Evolutionary conservation across 306 rosid genomes (phyloP).

Genomic region (Medicago ruthenica): DNA sequence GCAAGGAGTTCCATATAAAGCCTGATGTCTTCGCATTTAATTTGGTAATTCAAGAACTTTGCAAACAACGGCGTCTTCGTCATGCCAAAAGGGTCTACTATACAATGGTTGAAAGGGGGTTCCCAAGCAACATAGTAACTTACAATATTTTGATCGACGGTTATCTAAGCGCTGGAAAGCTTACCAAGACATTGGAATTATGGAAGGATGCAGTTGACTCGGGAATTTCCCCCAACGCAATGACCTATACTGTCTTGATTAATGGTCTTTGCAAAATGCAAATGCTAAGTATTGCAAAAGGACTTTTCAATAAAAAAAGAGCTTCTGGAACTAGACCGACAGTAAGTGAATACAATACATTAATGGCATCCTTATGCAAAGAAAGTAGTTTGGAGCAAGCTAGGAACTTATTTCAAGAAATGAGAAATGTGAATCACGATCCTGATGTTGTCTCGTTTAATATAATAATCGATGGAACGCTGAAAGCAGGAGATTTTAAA

Average conservation of each 20-base stretch:
- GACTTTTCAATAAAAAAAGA: slow-evolving; percentile 65
- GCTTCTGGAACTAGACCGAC: slow-evolving; percentile 64
- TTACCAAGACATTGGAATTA: slow-evolving; percentile 55
- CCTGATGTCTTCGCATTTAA: slow-evolving; percentile 65
- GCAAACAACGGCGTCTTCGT: slow-evolving; percentile 58
- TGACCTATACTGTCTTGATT: slow-evolving; percentile 65
- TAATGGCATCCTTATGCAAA: slow-evolving; percentile 70
- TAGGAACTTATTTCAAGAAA: slow-evolving; percentile 66
- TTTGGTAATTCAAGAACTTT: slow-evolving; percentile 65
- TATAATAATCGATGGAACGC: slow-evolving; percentile 66
- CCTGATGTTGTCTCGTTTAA: slow-evolving; percentile 72
- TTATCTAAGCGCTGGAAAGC: slow-evolving; percentile 53
- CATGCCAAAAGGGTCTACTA: slow-evolving; percentile 58
- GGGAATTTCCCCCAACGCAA: slow-evolving; percentile 61
- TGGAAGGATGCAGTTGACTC: slow-evolving; percentile 62
- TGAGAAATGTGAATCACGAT: slow-evolving; percentile 51
- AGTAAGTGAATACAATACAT: slow-evolving; percentile 59
- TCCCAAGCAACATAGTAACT: slow-evolving; percentile 56
- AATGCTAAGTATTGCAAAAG: slow-evolving; percentile 71
- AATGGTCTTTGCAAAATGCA: slow-evolving; percentile 85
- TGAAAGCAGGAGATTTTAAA: slow-evolving; percentile 69
- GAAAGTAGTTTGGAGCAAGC: slow-evolving; percentile 83
- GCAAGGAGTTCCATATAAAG: slow-evolving; percentile 50
- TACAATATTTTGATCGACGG: slow-evolving; percentile 70
- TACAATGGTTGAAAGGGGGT: slow-evolving; percentile 66